These are phyloP conservation scores for Capsicum rhomboideum DNA, from an alignment of 257 asterid genomes.

Conservation along the genomic window DNA sequence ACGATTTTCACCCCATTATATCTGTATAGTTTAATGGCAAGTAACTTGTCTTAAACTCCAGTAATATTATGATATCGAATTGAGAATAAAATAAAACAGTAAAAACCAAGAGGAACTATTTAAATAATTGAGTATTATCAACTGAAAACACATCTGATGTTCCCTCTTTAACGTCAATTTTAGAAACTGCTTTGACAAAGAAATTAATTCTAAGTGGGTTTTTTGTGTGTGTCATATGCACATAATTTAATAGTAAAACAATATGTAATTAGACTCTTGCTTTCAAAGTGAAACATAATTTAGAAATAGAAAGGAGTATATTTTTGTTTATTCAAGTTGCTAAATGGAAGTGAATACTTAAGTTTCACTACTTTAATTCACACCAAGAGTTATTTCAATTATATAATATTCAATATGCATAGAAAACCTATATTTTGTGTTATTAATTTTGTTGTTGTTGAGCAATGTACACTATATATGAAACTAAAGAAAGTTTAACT, in stretches of 20 bases:
- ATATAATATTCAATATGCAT: background rate
- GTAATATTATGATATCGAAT: background rate
- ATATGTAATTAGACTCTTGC: background rate
- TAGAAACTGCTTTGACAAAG: conserved; percentile 18
- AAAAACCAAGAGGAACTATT: background rate
- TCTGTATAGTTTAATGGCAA: background rate
- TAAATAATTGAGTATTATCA: background rate
- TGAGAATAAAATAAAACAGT: background rate
- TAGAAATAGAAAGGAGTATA: background rate
- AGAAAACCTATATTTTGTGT: background rate
- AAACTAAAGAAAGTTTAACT: background rate
- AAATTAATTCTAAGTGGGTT: background rate
- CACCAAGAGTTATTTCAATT: background rate
- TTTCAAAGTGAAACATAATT: background rate
- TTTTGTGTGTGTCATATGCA: background rate
- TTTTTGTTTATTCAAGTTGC: background rate
- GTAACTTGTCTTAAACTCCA: background rate
- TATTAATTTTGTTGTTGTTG: background rate
- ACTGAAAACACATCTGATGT: conserved; percentile 28
- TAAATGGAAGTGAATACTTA: background rate
- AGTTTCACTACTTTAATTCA: background rate
- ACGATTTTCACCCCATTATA: no score
- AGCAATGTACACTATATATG: background rate
- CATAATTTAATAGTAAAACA: background rate
- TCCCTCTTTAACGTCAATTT: conserved; percentile 37